Conservation (phyloP, 805 yeast species). For the Kuraishia floccosa region DNA sequence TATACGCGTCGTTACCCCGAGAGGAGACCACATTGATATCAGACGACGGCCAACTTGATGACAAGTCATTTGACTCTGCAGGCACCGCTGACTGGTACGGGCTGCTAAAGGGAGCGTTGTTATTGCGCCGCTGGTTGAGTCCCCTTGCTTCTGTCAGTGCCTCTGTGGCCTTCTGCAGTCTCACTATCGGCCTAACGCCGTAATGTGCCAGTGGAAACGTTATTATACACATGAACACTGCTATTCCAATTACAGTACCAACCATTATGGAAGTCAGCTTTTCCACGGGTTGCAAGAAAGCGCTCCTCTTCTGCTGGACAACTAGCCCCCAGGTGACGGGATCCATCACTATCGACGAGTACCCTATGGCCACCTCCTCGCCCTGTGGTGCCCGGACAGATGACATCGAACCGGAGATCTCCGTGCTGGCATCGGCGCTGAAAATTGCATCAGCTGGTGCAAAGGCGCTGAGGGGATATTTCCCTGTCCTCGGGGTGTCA, state of each 20-base stretch:
- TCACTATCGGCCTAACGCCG: conserved; percentile 75
- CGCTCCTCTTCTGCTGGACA: conserved; percentile 49
- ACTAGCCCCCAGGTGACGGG: conserved; percentile 61
- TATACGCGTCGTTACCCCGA: not conserved
- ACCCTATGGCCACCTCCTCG: conserved; percentile 44
- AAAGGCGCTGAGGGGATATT: conserved; percentile 5
- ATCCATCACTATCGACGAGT: conserved; percentile 28
- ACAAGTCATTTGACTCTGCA: no score
- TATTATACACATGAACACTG: conserved; percentile 59
- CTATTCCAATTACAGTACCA: conserved; percentile 72
- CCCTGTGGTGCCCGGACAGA: conserved; percentile 23
- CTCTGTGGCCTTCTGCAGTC: conserved; percentile 76
- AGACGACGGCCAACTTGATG: no score
- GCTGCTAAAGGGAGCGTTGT: not conserved
- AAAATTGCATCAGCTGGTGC: conserved; percentile 23
- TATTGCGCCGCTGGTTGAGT: conserved; percentile 7
- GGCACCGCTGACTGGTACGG: not conserved
- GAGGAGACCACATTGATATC: not conserved
- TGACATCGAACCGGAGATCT: conserved; percentile 5
- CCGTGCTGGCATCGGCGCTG: conserved; percentile 1
- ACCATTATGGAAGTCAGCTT: conserved; percentile 56
- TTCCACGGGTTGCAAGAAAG: conserved; percentile 50
- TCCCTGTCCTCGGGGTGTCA: not conserved
- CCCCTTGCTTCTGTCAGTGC: conserved; percentile 37
- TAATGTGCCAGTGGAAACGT: conserved; percentile 78